Evolutionary conservation across 495 filamentous ascomycete species (phyloP), one percentile per base, ranked within the genome.

Genomic region (Penicillium cinerascens): DNA sequence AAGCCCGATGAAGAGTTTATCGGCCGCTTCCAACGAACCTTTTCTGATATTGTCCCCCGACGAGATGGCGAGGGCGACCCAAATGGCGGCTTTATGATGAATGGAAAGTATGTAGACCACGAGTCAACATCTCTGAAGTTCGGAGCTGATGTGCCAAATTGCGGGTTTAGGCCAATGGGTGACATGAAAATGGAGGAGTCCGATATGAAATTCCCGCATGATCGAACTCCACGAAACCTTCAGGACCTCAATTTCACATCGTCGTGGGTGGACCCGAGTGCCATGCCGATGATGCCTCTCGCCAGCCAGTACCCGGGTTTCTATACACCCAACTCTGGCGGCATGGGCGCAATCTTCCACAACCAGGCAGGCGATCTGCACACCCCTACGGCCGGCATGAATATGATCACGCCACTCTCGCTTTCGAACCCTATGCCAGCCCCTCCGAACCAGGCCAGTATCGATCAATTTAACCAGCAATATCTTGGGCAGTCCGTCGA

Each of bases 231-330:
- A 4, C 82, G 84, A 60, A 87, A 83, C 26, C 74, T 84, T 7
- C 82, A 85, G 52, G 91, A 96, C 51, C 88, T 92, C 78, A 78
- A 88, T 42, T 93, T 93, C 64, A 93, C 91, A 2, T 88, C 91
- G 9, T 91, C 91, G 17, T 78, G 92, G 27, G 78, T 97, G 63
- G 92, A 97, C 55, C 84, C 91, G 15, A 88, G 82, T 61, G 85
- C 89, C 4, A 90, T 91, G 58, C 80, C 83, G 4, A 96, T 96
- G 71, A 72, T 83, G 47, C 75, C 76, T 39, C 87, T 93, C 55
- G 85, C 84, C 51, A 88, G 85, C 59, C 90, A 96, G 47, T 81
- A 84, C 36, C 82, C 86, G 21, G 87, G 87, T 18, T 91, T 95
- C 68, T 96, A 95, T 66, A 92, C 89, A 0, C 92, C 92, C 2